These are phyloP conservation scores for Magnaporthiopsis rhizophila DNA, from an alignment of 2,329 filamentous ascomycete genomes.

Conservation along the genomic window DNA sequence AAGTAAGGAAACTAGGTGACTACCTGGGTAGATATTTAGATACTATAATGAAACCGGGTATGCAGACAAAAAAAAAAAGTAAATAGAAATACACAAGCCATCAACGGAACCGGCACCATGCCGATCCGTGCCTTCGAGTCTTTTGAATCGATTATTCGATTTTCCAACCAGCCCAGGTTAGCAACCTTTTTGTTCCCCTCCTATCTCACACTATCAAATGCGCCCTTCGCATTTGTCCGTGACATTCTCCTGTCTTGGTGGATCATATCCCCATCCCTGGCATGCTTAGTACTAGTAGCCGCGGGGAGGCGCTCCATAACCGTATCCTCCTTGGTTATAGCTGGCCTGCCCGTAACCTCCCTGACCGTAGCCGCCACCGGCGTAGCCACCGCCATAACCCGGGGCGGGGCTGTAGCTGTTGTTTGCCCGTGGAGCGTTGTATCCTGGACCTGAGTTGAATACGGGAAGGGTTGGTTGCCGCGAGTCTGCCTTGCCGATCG, in stretches of 20 bases:
- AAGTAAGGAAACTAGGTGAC: background rate
- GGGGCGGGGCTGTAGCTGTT: conserved; percentile 6
- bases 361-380: conserved; percentile 5
- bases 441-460: conserved; percentile 16
- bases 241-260: background rate
- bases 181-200: background rate
- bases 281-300: conserved; percentile 6
- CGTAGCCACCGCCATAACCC: conserved; percentile 4
- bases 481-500: conserved; percentile 23
- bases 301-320: conserved; percentile 5
- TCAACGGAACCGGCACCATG: background rate
- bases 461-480: conserved; percentile 27
- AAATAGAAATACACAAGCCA: background rate
- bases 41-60: background rate
- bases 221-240: background rate
- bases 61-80: background rate
- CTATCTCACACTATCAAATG: background rate
- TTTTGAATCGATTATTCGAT: background rate
- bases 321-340: conserved; percentile 7
- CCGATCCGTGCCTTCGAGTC: background rate
- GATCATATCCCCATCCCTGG: background rate
- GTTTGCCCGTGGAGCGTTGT: conserved; percentile 2
- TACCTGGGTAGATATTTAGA: background rate
- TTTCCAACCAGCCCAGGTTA: background rate
- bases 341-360: conserved; percentile 3